Evolutionary conservation across 768 basidiomycete genomes (phyloP).

Genomic region (Holtermanniella nyarrowii): DNA sequence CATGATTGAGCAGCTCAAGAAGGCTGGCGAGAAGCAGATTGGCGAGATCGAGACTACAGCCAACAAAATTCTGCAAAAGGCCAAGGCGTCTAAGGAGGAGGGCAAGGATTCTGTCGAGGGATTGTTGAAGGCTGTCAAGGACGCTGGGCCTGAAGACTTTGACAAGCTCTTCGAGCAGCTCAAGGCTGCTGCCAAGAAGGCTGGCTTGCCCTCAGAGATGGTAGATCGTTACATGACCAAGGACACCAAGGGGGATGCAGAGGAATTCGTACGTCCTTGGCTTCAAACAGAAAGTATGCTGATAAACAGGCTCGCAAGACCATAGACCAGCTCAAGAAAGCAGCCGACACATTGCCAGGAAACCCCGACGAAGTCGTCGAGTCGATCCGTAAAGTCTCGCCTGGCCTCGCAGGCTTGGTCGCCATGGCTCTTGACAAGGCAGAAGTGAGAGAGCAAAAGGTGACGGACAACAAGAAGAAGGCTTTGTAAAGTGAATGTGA

Average conservation of each 20-base stretch:
- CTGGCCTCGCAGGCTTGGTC: neutral
- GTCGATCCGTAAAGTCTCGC: neutral
- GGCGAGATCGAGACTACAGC: constrained; percentile 35
- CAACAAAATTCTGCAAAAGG: constrained; percentile 30
- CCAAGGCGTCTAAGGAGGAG: constrained; percentile 35
- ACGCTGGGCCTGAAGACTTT: constrained; percentile 36
- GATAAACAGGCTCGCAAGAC: neutral
- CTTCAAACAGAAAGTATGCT: neutral
- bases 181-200: constrained; percentile 37
- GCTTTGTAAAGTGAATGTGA: constrained; percentile 2
- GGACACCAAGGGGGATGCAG: constrained; percentile 2
- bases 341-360: neutral
- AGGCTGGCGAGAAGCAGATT: constrained; percentile 29
- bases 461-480: neutral
- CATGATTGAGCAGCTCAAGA: constrained; percentile 31
- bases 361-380: neutral
- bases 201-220: constrained; percentile 35
- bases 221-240: constrained; percentile 28
- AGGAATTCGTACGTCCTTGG: constrained; percentile 4
- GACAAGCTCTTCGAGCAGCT: constrained; percentile 35
- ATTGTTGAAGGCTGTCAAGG: constrained; percentile 31
- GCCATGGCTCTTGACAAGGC: neutral
- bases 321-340: neutral
- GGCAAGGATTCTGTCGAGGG: constrained; percentile 35
- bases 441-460: neutral